A percentile compares a stretch with the other conserved stretches of the same genome.
These are phyloP conservation scores for Apiotrichum siamense DNA, from an alignment of 1,284 basidiomycete genomes.

Conservation along the genomic window DNA sequence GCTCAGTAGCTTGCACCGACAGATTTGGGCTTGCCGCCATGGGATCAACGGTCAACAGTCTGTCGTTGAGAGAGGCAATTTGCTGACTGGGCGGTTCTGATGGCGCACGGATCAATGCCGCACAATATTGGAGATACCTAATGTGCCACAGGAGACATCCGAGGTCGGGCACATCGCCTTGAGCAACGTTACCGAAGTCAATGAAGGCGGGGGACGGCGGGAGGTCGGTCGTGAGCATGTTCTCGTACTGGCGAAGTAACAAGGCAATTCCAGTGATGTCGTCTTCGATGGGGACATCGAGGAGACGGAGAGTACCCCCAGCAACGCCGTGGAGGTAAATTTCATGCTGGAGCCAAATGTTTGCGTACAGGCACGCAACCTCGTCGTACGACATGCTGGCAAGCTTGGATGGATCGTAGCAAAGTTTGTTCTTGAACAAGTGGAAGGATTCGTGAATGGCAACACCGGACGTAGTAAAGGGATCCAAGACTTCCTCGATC, in stretches of 20 bases:
- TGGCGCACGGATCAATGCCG: constrained; percentile 30
- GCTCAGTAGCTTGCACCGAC: constrained; percentile 1
- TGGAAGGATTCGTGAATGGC: constrained; percentile 55
- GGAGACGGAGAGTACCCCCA: constrained; percentile 54
- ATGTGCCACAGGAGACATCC: constrained; percentile 58
- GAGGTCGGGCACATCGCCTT: constrained; percentile 6
- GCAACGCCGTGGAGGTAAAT: constrained; percentile 61
- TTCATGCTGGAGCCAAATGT: constrained; percentile 61
- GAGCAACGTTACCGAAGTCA: constrained; percentile 22
- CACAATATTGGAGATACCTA: constrained; percentile 56
- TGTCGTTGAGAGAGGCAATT: not conserved
- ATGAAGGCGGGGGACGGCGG: constrained; percentile 21
- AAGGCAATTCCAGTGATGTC: constrained; percentile 59
- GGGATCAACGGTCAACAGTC: constrained; percentile 8
- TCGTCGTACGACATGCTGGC: constrained; percentile 58
- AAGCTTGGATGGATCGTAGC: constrained; percentile 47
- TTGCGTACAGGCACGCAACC: constrained; percentile 55
- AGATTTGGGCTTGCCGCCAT: not conserved
- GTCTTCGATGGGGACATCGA: constrained; percentile 37
- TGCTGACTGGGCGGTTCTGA: constrained; percentile 6
- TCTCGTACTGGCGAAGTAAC: constrained; percentile 54
- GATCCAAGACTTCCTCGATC: constrained; percentile 36
- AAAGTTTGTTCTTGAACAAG: constrained; percentile 48
- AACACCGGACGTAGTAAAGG: constrained; percentile 54
- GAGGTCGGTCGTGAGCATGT: constrained; percentile 40